A percentile compares a stretch with the other conserved stretches of the same genome.
phyloP scores from a whole-genome alignment of 805 yeast species.

The Naumovozyma castellii region DNA sequence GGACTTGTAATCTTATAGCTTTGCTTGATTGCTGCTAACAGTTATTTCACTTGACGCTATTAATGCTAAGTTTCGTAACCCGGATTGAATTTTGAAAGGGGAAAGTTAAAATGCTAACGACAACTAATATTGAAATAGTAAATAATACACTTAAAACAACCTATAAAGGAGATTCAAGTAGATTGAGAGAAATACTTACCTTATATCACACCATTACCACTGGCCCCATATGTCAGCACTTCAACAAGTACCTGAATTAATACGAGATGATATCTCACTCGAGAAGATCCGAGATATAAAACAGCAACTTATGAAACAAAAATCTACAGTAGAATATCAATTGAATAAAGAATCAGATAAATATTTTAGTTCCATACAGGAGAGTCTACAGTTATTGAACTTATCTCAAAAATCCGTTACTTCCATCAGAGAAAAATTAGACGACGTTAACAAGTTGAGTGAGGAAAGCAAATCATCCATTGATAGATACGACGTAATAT shows the following conservation, averaged over 20 bases:
- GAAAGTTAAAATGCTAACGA: too few species aligned
- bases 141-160: too few species aligned
- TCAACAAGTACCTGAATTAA: conserved; percentile 25
- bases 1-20: too few species aligned
- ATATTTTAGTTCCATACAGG: conserved; percentile 48
- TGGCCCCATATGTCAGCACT: conserved; percentile 5
- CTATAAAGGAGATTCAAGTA: too few species aligned
- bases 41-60: too few species aligned
- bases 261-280: conserved; percentile 41
- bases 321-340: conserved; percentile 65
- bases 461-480: conserved; percentile 51
- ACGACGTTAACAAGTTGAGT: conserved; percentile 40
- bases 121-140: too few species aligned
- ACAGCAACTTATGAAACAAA: conserved; percentile 56
- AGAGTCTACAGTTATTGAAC: conserved; percentile 33
- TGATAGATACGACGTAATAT: conserved; percentile 58
- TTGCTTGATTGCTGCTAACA: too few species aligned
- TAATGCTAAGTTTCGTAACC: too few species aligned
- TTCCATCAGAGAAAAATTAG: conserved; percentile 38
- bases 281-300: conserved; percentile 43
- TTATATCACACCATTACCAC: too few species aligned
- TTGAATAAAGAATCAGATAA: conserved; percentile 59
- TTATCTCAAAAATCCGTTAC: conserved; percentile 39
- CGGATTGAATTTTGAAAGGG: background rate
- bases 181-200: too few species aligned